These are phyloP conservation scores for Penicillium oxalicum DNA, from an alignment of 2,329 filamentous ascomycete genomes.

Conservation along the genomic window DNA sequence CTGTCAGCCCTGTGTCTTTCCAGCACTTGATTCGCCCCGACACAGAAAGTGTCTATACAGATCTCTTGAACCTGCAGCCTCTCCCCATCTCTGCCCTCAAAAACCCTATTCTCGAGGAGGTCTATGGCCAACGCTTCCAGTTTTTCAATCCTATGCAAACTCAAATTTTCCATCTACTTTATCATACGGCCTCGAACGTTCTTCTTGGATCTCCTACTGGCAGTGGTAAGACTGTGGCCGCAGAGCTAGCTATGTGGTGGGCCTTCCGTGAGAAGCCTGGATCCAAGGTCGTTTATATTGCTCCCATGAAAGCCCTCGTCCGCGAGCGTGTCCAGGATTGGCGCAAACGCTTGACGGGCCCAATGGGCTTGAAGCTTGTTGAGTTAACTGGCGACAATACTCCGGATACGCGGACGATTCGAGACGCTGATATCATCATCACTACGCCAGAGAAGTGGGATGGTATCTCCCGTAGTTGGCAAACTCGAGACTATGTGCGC, in stretches of 20 bases:
- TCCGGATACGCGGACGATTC: constrained; percentile 89
- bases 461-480: constrained; percentile 97
- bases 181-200: constrained; percentile 87
- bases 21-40: constrained; percentile 96
- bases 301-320: constrained; percentile 97
- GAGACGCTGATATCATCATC: constrained; percentile 94
- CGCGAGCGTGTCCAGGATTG: constrained; percentile 95
- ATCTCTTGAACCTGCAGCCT: constrained; percentile 85
- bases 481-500: constrained; percentile 91
- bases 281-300: constrained; percentile 97
- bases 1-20: constrained; percentile 90
- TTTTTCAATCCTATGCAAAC: constrained; percentile 99
- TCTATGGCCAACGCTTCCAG: constrained; percentile 83
- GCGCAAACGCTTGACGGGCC: constrained; percentile 71
- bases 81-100: constrained; percentile 80
- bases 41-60: constrained; percentile 94
- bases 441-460: constrained; percentile 99
- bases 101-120: constrained; percentile 77
- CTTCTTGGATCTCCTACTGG: constrained; percentile 92
- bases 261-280: constrained; percentile 90
- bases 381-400: constrained; percentile 98
- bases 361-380: constrained; percentile 83
- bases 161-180: constrained; percentile 94
- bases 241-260: constrained; percentile 99
- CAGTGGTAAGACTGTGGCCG: constrained; percentile 94